phyloP scores from a whole-genome alignment of 768 basidiomycete genomes.

The Rhizopogon vesiculosus region DNA sequence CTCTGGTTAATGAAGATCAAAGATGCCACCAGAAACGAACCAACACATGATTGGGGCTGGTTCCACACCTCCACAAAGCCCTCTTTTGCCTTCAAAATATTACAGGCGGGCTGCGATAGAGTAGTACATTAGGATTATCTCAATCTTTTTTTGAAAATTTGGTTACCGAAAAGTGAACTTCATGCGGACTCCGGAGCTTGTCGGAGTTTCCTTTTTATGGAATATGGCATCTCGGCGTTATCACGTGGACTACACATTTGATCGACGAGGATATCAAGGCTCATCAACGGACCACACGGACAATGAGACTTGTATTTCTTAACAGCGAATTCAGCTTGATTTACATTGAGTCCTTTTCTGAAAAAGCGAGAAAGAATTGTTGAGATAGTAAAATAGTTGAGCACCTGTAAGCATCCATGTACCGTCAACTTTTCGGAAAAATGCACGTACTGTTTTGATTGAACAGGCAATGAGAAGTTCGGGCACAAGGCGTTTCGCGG shows the following conservation, averaged over 20 bases:
- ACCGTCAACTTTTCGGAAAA: conserved; percentile 5
- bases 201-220: conserved; percentile 1
- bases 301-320: conserved; percentile 15
- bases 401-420: conserved; percentile 11
- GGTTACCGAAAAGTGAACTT: background rate
- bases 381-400: background rate
- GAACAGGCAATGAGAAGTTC: conserved; percentile 14
- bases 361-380: background rate
- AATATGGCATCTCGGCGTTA: background rate
- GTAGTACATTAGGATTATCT: no score
- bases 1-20: no score
- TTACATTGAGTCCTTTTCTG: conserved; percentile 7
- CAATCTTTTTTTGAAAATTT: no score
- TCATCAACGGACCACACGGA: conserved; percentile 1
- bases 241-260: background rate
- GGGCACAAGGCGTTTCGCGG: conserved; percentile 18
- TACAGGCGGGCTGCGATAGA: no score
- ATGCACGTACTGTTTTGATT: conserved; percentile 11
- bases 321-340: conserved; percentile 10
- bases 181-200: background rate
- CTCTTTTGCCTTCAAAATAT: no score
- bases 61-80: no score
- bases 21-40: no score
- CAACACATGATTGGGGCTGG: no score
- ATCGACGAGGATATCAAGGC: background rate